These are phyloP conservation scores for Fusarium falciforme DNA, from an alignment of 2,329 filamentous ascomycete species.

Conservation along the genomic window DNA sequence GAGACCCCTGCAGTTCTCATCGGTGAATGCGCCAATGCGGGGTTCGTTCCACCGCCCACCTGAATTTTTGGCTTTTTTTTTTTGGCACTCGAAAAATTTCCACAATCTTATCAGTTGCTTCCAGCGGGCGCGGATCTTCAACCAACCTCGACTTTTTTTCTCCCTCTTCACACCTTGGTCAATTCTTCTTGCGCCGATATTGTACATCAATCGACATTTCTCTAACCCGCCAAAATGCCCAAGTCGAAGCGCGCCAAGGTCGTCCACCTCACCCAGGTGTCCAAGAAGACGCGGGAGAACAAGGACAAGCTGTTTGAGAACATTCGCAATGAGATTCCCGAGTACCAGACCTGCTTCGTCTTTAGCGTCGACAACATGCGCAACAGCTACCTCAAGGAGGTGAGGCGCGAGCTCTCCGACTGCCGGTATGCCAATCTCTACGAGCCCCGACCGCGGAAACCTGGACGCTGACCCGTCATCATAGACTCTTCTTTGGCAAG, in stretches of 20 bases:
- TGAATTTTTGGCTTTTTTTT: constrained; percentile 43
- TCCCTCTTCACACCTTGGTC: background rate
- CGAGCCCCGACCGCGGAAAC: too few relatives aligned
- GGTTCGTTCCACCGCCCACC: constrained; percentile 45
- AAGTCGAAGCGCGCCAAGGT: constrained; percentile 94
- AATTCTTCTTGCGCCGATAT: background rate
- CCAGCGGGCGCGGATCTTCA: constrained; percentile 10
- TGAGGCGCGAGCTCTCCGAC: constrained; percentile 85
- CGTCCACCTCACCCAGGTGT: constrained; percentile 89
- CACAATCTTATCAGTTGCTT: constrained; percentile 48
- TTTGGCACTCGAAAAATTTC: constrained; percentile 46
- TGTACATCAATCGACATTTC: background rate
- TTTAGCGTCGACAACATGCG: constrained; percentile 98
- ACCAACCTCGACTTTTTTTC: background rate
- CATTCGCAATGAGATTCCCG: constrained; percentile 84
- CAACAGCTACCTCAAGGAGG: constrained; percentile 94
- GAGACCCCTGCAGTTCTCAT: constrained; percentile 23
- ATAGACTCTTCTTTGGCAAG: constrained; percentile 96
- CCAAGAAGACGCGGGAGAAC: constrained; percentile 93
- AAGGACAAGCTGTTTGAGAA: constrained; percentile 89
- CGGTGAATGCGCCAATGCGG: constrained; percentile 44
- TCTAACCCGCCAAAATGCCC: constrained; percentile 73
- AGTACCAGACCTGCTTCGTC: constrained; percentile 92
- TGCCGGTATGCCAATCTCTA: constrained; percentile 71
- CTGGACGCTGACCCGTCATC: background rate